Conservation (phyloP, 2,329 filamentous ascomycete genomes). For the Aspergillus arachidicola region DNA sequence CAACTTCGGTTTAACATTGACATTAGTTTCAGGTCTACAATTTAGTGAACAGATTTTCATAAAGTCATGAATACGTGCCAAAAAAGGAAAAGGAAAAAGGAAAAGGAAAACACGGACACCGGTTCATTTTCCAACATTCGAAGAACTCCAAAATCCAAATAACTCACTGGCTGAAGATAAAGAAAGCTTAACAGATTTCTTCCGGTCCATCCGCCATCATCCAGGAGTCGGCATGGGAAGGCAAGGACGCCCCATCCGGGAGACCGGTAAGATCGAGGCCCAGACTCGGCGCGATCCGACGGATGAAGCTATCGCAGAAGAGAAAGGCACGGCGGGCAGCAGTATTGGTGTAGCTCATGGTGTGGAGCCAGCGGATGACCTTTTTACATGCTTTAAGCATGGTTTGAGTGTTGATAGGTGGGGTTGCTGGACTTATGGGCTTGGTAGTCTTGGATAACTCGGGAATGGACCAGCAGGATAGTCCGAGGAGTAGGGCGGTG, state of each 20-base stretch:
- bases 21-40: background rate
- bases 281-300: slow-evolving; percentile 33
- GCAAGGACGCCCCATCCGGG: slow-evolving; percentile 23
- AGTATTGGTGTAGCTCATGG: slow-evolving; percentile 32
- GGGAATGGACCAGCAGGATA: slow-evolving; percentile 26
- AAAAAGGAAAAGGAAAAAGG: background rate
- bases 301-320: slow-evolving; percentile 36
- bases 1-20: background rate
- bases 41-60: background rate
- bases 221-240: slow-evolving; percentile 7
- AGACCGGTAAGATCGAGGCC: slow-evolving; percentile 34
- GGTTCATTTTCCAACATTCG: background rate
- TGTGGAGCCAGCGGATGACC: slow-evolving; percentile 41
- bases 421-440: background rate
- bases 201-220: background rate
- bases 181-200: background rate
- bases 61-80: background rate
- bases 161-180: background rate
- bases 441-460: background rate
- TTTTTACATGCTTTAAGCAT: slow-evolving; percentile 38
- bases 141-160: background rate
- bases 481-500: slow-evolving; percentile 43
- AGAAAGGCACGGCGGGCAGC: slow-evolving; percentile 40
- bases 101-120: background rate
- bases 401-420: slow-evolving; percentile 23